Percentiles rank a stretch among this genome's conserved stretches.
phyloP scores from a whole-genome alignment of 2,329 filamentous ascomycete species.

The Pyrenochaeta sp. region DNA sequence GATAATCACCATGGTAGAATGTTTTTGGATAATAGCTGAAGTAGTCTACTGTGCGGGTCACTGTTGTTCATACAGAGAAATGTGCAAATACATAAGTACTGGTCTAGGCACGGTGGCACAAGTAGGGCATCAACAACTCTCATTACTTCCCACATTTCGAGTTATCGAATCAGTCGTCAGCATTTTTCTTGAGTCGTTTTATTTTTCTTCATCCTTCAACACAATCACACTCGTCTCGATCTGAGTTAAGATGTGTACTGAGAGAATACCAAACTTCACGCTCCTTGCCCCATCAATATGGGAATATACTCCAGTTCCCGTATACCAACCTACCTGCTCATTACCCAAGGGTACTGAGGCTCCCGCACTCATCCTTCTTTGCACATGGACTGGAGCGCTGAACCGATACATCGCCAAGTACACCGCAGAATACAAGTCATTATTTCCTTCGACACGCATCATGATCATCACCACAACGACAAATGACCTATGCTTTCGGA shows the following conservation, averaged over 20 bases:
- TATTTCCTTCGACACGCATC: constrained; percentile 35
- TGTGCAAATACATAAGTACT: not conserved
- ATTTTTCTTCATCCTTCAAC: not conserved
- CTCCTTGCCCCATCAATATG: constrained; percentile 26
- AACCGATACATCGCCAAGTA: constrained; percentile 35
- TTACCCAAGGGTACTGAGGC: not conserved
- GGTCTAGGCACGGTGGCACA: not conserved
- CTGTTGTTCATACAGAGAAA: not conserved
- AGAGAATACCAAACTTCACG: constrained; percentile 16
- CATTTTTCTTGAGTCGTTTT: not conserved
- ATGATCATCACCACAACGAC: constrained; percentile 36
- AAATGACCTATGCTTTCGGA: constrained; percentile 34
- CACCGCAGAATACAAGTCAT: constrained; percentile 26
- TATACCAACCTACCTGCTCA: not conserved
- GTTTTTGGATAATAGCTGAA: not conserved
- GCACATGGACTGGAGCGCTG: constrained; percentile 41
- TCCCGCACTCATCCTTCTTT: constrained; percentile 35
- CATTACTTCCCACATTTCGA: not conserved
- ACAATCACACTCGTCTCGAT: not conserved
- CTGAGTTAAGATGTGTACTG: constrained; percentile 4
- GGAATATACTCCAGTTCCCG: constrained; percentile 11
- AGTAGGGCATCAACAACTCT: not conserved
- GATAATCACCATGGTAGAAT: no score
- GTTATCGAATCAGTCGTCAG: not conserved
- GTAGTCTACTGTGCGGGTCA: not conserved